phyloP scores from a whole-genome alignment of 345 rosid genomes.

The Lepidium aucheri region DNA sequence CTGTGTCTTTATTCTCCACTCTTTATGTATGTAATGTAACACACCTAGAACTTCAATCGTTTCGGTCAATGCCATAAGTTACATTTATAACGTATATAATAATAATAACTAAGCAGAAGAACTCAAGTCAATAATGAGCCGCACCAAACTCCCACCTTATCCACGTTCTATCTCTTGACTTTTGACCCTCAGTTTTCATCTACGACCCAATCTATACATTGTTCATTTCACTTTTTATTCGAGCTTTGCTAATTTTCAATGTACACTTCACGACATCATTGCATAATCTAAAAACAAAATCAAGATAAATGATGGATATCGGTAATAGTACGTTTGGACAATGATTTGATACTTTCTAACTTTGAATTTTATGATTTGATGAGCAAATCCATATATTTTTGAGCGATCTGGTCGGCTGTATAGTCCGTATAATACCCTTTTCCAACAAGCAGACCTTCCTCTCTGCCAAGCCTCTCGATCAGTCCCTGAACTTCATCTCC shows the following conservation, averaged over 20 bases:
- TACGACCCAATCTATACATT: no score
- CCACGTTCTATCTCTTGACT: conserved; percentile 9
- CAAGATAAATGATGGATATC: background rate
- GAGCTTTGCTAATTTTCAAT: background rate
- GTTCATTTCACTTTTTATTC: background rate
- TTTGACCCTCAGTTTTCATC: background rate
- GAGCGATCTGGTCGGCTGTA: conserved; percentile 49
- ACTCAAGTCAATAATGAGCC: conserved; percentile 17
- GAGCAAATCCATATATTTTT: conserved; percentile 36
- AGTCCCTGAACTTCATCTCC: conserved; percentile 62
- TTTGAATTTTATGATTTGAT: background rate
- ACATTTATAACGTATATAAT: background rate
- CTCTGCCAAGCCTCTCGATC: conserved; percentile 59
- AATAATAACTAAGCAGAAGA: background rate
- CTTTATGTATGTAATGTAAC: background rate
- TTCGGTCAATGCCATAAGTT: conserved; percentile 8
- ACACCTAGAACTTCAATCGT: background rate
- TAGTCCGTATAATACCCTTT: conserved; percentile 75
- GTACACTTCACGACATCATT: background rate
- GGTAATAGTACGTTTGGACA: background rate
- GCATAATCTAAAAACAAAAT: background rate
- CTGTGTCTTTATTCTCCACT: background rate
- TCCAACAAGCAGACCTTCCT: conserved; percentile 54
- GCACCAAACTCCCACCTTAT: conserved; percentile 23
- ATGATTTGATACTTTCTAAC: background rate